Evolutionary conservation across 805 yeast genomes (phyloP).

Genomic region (Torulaspora quercuum): DNA sequence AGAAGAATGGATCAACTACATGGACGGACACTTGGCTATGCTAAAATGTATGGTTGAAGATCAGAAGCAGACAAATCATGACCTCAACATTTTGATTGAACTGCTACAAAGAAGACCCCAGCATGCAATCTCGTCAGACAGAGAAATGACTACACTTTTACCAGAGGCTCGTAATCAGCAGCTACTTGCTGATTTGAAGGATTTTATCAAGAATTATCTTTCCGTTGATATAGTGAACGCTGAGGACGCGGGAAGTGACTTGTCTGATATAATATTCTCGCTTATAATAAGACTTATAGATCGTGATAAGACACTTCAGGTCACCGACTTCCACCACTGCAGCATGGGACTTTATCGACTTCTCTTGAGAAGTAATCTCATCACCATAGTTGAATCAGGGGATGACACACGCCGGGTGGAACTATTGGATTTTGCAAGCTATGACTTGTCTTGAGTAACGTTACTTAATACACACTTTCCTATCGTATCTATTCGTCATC

Average conservation of each 20-base stretch:
- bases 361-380: constrained; percentile 18
- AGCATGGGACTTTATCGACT: constrained; percentile 23
- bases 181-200: constrained; percentile 13
- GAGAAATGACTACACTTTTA: not conserved
- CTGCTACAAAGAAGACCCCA: constrained; percentile 10
- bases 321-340: constrained; percentile 20
- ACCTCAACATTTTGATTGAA: constrained; percentile 15
- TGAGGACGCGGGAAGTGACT: constrained; percentile 5
- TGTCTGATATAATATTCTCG: constrained; percentile 7
- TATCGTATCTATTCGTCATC: constrained; percentile 1
- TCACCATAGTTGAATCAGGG: constrained; percentile 7
- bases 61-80: constrained; percentile 23
- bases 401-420: constrained; percentile 14
- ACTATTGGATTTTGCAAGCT: constrained; percentile 21
- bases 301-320: constrained; percentile 19
- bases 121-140: not conserved
- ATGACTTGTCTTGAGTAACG: constrained; percentile 7
- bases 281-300: constrained; percentile 19
- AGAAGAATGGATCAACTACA: constrained; percentile 15
- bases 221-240: constrained; percentile 19
- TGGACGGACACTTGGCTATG: constrained; percentile 4
- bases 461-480: constrained; percentile 1
- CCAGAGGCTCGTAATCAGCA: constrained; percentile 13
- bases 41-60: constrained; percentile 14
- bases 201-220: constrained; percentile 17